A percentile compares a stretch with the other conserved stretches of the same genome.
Evolutionary conservation across 805 yeast genomes (phyloP).

Genomic region (Ogataea paraovalis): DNA sequence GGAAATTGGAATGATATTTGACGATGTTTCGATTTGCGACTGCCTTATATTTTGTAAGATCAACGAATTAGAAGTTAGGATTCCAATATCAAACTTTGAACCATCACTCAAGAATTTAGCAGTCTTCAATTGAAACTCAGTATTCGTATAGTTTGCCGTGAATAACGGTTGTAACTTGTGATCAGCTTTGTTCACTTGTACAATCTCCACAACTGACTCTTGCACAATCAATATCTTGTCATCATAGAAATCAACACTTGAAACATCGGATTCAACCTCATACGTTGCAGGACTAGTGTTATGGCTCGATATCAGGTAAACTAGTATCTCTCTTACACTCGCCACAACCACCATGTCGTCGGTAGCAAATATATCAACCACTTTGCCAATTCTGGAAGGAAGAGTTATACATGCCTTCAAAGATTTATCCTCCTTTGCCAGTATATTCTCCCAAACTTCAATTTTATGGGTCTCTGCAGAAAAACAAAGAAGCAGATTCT

Average conservation of each 20-base stretch:
- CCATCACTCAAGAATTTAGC: constrained; percentile 17
- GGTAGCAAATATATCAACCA: constrained; percentile 17
- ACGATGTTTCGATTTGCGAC: not conserved
- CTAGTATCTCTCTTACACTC: constrained; percentile 10
- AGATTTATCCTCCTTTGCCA: constrained; percentile 1
- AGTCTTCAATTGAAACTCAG: constrained; percentile 6
- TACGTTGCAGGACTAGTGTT: constrained; percentile 7
- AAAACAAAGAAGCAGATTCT: constrained; percentile 13
- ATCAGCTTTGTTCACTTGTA: constrained; percentile 13
- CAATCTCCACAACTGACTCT: constrained; percentile 15
- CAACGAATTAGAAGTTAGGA: constrained; percentile 21
- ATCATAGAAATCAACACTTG: constrained; percentile 15
- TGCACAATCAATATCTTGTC: constrained; percentile 17
- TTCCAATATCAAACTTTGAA: constrained; percentile 18
- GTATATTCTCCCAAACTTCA: constrained; percentile 19
- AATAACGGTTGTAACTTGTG: constrained; percentile 12
- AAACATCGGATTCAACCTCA: constrained; percentile 12
- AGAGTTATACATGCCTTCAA: constrained; percentile 10
- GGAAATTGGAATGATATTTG: not conserved
- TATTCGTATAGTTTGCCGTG: constrained; percentile 12
- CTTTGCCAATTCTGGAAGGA: constrained; percentile 6
- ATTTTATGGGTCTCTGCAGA: constrained; percentile 17
- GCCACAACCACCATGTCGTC: constrained; percentile 13
- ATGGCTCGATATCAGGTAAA: constrained; percentile 6
- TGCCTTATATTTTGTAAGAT: constrained; percentile 17